Evolutionary conservation across 306 rosid genomes (phyloP).

Genomic region (Macrotyloma uniflorum): DNA sequence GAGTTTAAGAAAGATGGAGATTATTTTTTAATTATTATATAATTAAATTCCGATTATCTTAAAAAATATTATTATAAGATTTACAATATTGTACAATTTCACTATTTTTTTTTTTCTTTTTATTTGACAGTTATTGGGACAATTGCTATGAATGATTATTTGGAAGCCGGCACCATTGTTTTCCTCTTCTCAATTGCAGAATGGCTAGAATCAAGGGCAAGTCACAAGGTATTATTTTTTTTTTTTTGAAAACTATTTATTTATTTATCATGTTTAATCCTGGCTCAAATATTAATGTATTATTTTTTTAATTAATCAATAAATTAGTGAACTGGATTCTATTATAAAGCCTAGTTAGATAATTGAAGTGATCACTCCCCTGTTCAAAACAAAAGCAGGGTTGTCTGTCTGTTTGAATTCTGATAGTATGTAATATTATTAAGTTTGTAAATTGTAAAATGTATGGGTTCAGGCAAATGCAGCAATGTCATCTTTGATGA

Average conservation of each 20-base stretch:
- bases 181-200: conserved; percentile 89
- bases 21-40: not conserved
- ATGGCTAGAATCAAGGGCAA: conserved; percentile 89
- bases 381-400: conserved; percentile 3
- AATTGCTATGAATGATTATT: conserved; percentile 66
- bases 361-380: not conserved
- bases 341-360: not conserved
- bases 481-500: conserved; percentile 83
- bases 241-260: not conserved
- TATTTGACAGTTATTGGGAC: conserved; percentile 73
- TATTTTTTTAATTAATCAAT: not conserved
- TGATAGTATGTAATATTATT: not conserved
- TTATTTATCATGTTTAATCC: not conserved
- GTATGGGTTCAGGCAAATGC: conserved; percentile 72
- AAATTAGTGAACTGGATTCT: not conserved
- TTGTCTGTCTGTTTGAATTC: conserved; percentile 28
- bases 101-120: not conserved
- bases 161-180: conserved; percentile 92
- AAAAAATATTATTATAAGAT: not conserved
- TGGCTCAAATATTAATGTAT: not conserved
- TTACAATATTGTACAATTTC: not conserved
- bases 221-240: conserved; percentile 65
- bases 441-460: conserved; percentile 4
- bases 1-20: not conserved
- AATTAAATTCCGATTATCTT: not conserved